These are phyloP conservation scores for Avena insularis DNA, from an alignment of 176 grass and related monocot genomes.

Conservation along the genomic window DNA sequence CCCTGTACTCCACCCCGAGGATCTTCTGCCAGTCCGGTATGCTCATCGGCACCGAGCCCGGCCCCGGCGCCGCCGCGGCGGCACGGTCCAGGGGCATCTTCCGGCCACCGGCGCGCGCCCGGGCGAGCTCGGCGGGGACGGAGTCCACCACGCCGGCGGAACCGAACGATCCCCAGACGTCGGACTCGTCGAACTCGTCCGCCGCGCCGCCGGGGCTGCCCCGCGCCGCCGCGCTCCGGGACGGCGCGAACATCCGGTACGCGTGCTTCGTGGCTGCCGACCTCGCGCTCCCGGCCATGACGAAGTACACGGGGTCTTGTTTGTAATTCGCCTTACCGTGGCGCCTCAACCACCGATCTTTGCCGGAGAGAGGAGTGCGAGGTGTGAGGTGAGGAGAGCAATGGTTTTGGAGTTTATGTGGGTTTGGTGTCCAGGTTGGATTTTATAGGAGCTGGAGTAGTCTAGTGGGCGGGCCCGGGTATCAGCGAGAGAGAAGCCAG, in stretches of 20 bases:
- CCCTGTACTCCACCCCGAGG: conserved; percentile 61
- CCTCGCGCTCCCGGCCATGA: conserved; percentile 63
- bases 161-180: conserved; percentile 63
- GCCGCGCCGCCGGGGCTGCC: conserved; percentile 27
- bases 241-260: conserved; percentile 69
- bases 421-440: not conserved
- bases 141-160: conserved; percentile 5
- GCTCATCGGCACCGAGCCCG: conserved; percentile 74
- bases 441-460: conserved; percentile 54
- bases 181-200: conserved; percentile 89
- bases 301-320: not conserved
- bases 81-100: conserved; percentile 35
- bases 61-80: conserved; percentile 26
- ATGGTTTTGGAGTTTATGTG: conserved; percentile 46
- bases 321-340: not conserved
- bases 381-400: conserved; percentile 31
- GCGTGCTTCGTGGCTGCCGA: conserved; percentile 60
- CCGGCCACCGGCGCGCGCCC: not conserved
- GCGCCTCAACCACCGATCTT: conserved; percentile 30
- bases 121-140: not conserved
- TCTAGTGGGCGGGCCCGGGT: not conserved
- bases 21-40: conserved; percentile 97
- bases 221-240: conserved; percentile 36
- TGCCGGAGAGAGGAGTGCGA: not conserved
- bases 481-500: not conserved